These are phyloP conservation scores for Phytophthora syringae DNA, from an alignment of 352 stramenopile genomes.

Conservation along the genomic window DNA sequence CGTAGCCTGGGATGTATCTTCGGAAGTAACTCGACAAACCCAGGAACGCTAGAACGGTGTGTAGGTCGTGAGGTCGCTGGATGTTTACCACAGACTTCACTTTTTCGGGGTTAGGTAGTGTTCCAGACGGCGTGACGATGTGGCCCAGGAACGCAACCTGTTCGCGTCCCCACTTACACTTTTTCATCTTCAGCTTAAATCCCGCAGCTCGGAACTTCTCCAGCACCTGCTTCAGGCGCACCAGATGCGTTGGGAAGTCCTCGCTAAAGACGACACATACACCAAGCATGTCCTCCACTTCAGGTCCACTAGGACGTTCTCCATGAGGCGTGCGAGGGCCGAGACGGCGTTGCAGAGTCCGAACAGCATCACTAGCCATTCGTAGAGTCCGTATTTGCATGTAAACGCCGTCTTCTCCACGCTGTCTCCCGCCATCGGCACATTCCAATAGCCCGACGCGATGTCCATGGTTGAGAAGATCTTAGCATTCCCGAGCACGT, in stretches of 20 bases:
- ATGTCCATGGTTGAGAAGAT: constrained; percentile 12
- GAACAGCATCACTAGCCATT: neutral
- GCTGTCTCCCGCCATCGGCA: neutral
- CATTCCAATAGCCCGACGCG: neutral
- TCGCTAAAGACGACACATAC: too few species aligned
- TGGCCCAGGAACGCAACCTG: neutral
- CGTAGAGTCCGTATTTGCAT: neutral
- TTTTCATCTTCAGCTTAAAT: neutral
- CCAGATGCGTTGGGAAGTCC: too few species aligned
- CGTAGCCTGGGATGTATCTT: neutral
- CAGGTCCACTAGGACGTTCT: neutral
- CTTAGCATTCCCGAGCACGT: constrained; percentile 1
- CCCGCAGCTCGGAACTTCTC: neutral
- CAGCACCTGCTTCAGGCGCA: too few species aligned
- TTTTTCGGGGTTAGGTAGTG: neutral
- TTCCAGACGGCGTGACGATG: neutral
- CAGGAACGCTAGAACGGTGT: neutral
- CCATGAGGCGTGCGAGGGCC: neutral
- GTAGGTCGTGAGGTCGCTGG: neutral
- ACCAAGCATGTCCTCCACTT: too few species aligned
- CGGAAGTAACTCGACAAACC: neutral
- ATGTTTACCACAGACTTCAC: neutral
- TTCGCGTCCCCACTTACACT: neutral
- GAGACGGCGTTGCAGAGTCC: neutral
- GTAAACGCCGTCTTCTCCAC: neutral